Evolutionary conservation across 2,329 filamentous ascomycete species (phyloP), one percentile per base, ranked within the genome.

Genomic region (Knoxdaviesia capensis): DNA sequence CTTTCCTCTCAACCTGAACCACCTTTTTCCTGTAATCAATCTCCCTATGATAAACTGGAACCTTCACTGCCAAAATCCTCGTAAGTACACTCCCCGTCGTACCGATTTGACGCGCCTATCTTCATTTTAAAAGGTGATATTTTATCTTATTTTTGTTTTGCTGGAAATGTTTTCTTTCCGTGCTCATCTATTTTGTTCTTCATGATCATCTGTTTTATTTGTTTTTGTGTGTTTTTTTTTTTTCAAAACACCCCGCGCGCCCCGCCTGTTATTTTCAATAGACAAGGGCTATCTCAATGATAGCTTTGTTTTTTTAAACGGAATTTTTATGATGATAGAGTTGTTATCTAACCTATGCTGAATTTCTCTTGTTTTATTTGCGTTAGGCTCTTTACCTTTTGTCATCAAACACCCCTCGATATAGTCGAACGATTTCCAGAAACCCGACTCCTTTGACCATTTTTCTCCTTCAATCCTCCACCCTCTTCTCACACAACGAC

Each of bases 21-120:
- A 29, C 31, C 43, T 43, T 45, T 39, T 41, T 42, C 39, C 32
- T 45, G 42, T 43, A 42, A 44, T 45, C 47, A 43, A 46, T 44
- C 42, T 43, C 38, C 40, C 40, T 43, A 46, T 45, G 20, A 20
- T 20, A 20, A 20, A 20, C 20, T 20, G 20, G 20, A 20, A 20
- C 20, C 20, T 20, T 20, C 20, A 20, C 20, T 20, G 3, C 20
- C 20, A 20, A 20, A 20, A 20, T 20, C 20, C 20, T 3, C 20
- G 20, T 20, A 20, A 20, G 20, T 20, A 20, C 20, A 20, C 20
- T 20, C 20, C 20, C 20, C 3, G 20, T 20, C 20, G 20, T 20
- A 20, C 20, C 20, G 29, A 28, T 41, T 30, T 43, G 44, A 41
- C 36, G 41, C 43, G 29, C 28, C 43, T 42, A 40, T 41, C 45